Conservation (phyloP, 371 early-diverging fungal genomes). For the Capillidium heterosporum region DNA sequence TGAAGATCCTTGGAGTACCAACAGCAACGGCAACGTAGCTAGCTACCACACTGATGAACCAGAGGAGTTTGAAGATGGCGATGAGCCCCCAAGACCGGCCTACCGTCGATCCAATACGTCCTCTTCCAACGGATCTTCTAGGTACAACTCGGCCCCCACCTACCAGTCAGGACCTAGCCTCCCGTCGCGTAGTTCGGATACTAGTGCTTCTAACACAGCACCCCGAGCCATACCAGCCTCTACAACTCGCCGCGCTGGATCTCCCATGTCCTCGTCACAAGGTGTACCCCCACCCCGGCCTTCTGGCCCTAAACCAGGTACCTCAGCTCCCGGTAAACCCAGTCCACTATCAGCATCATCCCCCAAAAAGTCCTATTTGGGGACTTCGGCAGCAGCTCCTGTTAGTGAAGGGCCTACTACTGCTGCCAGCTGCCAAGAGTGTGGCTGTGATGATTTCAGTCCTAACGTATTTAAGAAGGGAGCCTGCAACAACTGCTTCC, state of each 20-base stretch:
- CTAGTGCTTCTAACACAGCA: neutral
- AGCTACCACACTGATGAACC: neutral
- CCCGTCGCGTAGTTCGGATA: neutral
- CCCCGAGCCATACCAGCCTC: too few relatives aligned
- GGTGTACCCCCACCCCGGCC: conserved; percentile 1
- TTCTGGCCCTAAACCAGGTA: conserved; percentile 3
- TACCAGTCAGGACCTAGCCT: neutral
- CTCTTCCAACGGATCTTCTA: neutral
- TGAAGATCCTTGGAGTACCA: neutral
- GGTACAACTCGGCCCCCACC: too few relatives aligned
- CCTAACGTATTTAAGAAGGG: conserved; percentile 47
- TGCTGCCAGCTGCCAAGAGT: conserved; percentile 18
- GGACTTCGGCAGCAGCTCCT: neutral
- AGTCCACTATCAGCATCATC: neutral
- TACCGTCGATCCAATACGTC: neutral
- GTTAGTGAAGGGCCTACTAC: too few relatives aligned
- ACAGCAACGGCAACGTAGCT: neutral
- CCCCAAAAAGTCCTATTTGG: neutral
- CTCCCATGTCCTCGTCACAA: neutral
- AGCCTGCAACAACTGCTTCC: conserved; percentile 48
- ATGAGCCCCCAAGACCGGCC: neutral
- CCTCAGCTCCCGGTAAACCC: neutral
- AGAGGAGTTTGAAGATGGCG: neutral
- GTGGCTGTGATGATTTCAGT: conserved; percentile 44
- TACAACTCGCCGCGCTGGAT: neutral